Evolutionary conservation across 805 yeast genomes (phyloP).

Genomic region (Kockiozyma suomiensis): DNA sequence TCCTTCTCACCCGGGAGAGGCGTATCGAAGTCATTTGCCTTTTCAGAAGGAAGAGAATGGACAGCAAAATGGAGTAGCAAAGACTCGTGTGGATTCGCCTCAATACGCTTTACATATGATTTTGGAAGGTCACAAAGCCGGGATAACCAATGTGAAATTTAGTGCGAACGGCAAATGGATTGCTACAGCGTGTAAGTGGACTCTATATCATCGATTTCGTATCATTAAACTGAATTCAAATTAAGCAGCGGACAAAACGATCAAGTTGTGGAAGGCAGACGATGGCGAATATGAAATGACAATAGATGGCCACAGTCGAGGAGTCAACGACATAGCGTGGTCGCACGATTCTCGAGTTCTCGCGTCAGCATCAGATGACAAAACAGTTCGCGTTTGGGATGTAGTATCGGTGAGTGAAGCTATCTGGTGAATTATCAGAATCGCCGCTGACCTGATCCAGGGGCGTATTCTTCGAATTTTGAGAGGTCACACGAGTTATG

Average conservation of each 20-base stretch:
- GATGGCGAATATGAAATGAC: slow-evolving; percentile 45
- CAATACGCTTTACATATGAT: slow-evolving; percentile 8
- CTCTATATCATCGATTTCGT: background rate
- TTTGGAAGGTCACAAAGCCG: slow-evolving; percentile 27
- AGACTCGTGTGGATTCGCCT: slow-evolving; percentile 4
- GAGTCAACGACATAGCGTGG: slow-evolving; percentile 77
- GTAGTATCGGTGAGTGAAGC: slow-evolving; percentile 49
- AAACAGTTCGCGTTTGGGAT: slow-evolving; percentile 75
- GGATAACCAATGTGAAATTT: slow-evolving; percentile 22
- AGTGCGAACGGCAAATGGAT: slow-evolving; percentile 29
- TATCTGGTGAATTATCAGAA: background rate
- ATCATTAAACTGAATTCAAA: background rate
- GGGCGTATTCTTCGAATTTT: slow-evolving; percentile 46
- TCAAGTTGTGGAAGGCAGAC: slow-evolving; percentile 58
- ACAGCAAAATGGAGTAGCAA: background rate
- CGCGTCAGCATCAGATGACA: slow-evolving; percentile 87
- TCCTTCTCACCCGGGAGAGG: slow-evolving; percentile 24
- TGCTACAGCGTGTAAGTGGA: slow-evolving; percentile 30
- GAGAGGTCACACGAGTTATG: slow-evolving; percentile 83
- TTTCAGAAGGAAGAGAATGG: background rate
- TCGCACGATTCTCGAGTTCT: slow-evolving; percentile 71
- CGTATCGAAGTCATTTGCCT: background rate
- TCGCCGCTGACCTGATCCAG: slow-evolving; percentile 7
- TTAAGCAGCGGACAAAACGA: slow-evolving; percentile 51
- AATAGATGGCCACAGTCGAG: slow-evolving; percentile 62